Conservation (phyloP, 75 land plant genomes). For the Pinus taeda region DNA sequence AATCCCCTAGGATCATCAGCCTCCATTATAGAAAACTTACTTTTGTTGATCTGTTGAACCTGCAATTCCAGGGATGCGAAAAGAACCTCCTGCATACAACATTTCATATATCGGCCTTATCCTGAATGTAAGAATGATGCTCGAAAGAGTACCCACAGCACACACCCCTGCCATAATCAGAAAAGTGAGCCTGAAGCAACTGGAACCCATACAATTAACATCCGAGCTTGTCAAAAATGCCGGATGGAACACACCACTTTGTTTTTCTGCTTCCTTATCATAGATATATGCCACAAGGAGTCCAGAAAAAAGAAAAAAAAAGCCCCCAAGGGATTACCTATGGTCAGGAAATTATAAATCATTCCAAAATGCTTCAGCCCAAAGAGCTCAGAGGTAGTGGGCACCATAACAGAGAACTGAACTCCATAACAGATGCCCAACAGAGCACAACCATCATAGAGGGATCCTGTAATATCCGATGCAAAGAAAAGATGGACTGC, state of each 20-base stretch:
- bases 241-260: constrained; percentile 2
- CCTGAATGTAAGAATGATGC: constrained; percentile 50
- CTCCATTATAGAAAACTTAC: too few relatives aligned
- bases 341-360: constrained; percentile 74
- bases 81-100: constrained; percentile 72
- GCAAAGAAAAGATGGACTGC: constrained; percentile 58
- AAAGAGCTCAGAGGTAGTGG: constrained; percentile 92
- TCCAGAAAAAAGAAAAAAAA: constrained; percentile 83
- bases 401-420: constrained; percentile 85
- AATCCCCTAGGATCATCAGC: too few relatives aligned
- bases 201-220: constrained; percentile 55
- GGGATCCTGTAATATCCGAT: constrained; percentile 53
- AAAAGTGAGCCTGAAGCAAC: constrained; percentile 81
- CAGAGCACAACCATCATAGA: constrained; percentile 59
- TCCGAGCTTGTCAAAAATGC: background rate
- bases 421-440: constrained; percentile 85
- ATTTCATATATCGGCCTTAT: constrained; percentile 70
- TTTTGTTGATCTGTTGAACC: background rate
- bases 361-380: constrained; percentile 87
- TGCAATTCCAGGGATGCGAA: constrained; percentile 33
- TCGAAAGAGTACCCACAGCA: constrained; percentile 57
- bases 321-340: constrained; percentile 83
- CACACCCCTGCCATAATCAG: constrained; percentile 69
- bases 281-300: constrained; percentile 80
- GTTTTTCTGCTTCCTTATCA: constrained; percentile 69